Base-by-base conservation (phyloP, 805 yeast species). In the Kuraishia molischiana region DNA sequence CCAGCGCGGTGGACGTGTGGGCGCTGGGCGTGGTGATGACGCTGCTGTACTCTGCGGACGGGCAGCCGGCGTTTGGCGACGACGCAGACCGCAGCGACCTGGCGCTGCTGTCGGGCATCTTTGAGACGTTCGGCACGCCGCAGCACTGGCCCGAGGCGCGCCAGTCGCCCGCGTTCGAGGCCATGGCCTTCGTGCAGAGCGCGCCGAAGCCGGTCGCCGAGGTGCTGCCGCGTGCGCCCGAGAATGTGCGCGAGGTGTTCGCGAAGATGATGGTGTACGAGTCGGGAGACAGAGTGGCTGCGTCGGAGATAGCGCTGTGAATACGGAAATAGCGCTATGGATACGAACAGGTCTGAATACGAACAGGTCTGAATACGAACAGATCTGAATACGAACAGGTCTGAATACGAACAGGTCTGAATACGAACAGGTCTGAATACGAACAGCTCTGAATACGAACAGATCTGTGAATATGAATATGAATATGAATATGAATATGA, bases 1-100 rank as follows among this genome's bases (percentile, higher is more conserved):
- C 68, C 2, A 53, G 50, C 28, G 74, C 66, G 29, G 61, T 84
- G 6, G 95, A 85, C 48, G 62, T 82, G 13, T 85, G 95, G 95
- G 62, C 83, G 1, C 52, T 74, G 15, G 94, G 85, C 0, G 69
- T 85, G 9, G 49, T 83, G 2, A 47, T 78, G 35, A 72, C 79
- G n/a, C 53, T 69, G 33, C 45, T 85, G 22, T 68, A 69, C 44
- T 58, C 74, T 22, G 24, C 41, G 1, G 53, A 66, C 40, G 57
- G 66, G 14, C 42, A 53, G 18, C 60, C 67, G 0, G 59, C 67
- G 4, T 62, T 69, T 28, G 51, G 52, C 1, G 52, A 49, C 10
- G 69, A 64, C 24, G 66, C 69, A 1, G 56, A 58, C 24, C 52
- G 58, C 18, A 72, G 74, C 42, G 94, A 85, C 46, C 60, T 85